Base-by-base conservation (phyloP, 2,329 filamentous ascomycete species). In the Alternaria solani region DNA sequence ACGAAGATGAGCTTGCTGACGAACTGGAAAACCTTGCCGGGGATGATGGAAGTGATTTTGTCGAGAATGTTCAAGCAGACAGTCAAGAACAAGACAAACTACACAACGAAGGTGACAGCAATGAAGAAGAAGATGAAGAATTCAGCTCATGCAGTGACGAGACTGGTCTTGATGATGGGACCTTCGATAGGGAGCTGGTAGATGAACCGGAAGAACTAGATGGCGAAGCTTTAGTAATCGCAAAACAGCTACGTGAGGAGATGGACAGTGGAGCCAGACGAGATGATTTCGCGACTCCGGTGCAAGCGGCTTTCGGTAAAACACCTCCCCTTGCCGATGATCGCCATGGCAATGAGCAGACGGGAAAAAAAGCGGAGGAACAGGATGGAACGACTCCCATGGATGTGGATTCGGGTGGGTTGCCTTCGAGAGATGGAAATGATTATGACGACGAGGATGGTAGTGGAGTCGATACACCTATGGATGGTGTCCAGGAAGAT, bases 91-190 rank as follows among this genome's bases (percentile, higher is more conserved):
- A 48, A 11, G 18, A 2, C 5, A 2, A 11, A 6, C 1, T 2
- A 34, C 18, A 25, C 0, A 23, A 36, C 0, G 30, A 48, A 1
- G 1, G 0, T 4, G 28, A 36, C 14, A 23, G 32, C 30, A 5
- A 42, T 5, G 18, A 42, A 5, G 39, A 23, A 14, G 39, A 14
- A 20, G 39, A 23, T 7, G 39, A 14, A 20, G 38, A 41, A 1
- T 7, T 42, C 18, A 42, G 39, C 20, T 42, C 11, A 12, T 5
- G 20, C 6, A 11, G 18, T 23, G 18, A 12, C 5, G 18, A 14
- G 4, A 1, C 5, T 14, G 39, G 39, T 42, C 11, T 14, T 2
- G 39, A 7, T 12, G 18, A 42, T 7, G 5, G 5, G 6, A 7
- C 5, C 11, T 42, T 23, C 14, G 18, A 38, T 2, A 8, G 8